Conservation (phyloP, 2,329 filamentous ascomycete genomes). For the Daldinia eschscholtzii region DNA sequence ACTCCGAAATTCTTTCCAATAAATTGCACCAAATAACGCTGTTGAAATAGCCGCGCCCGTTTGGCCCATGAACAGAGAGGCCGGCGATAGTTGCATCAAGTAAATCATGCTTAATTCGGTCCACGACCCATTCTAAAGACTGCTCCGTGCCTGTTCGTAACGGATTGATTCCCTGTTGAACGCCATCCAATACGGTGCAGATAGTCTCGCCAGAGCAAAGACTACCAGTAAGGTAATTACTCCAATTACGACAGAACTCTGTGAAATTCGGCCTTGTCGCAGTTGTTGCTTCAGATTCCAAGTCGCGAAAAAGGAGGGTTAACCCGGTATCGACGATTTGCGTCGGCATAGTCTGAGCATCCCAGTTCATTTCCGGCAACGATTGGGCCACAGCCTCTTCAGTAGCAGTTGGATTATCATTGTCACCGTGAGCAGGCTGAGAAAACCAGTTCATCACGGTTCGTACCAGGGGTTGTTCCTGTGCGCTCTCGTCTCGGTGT, state of each 20-base stretch:
- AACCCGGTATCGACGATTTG: constrained; percentile 39
- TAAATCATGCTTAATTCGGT: constrained; percentile 30
- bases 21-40: constrained; percentile 41
- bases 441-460: constrained; percentile 25
- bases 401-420: neutral
- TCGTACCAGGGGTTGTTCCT: constrained; percentile 5
- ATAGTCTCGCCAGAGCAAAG: constrained; percentile 39
- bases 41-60: constrained; percentile 32
- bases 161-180: constrained; percentile 35
- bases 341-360: constrained; percentile 23
- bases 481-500: constrained; percentile 9
- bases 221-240: constrained; percentile 29
- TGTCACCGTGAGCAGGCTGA: neutral
- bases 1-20: constrained; percentile 41
- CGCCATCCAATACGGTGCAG: constrained; percentile 36
- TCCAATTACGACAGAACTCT: constrained; percentile 46
- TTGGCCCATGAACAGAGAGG: constrained; percentile 17
- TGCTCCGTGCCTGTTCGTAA: constrained; percentile 7
- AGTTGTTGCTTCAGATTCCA: constrained; percentile 7
- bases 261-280: constrained; percentile 29
- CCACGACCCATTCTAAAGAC: constrained; percentile 14
- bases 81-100: constrained; percentile 46
- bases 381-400: constrained; percentile 12
- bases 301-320: constrained; percentile 35
- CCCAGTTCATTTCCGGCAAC: constrained; percentile 22